Percentiles rank a stretch among this genome's conserved stretches.
phyloP scores from a whole-genome alignment of 306 rosid genomes.

The Cucurbita moschata region DNA sequence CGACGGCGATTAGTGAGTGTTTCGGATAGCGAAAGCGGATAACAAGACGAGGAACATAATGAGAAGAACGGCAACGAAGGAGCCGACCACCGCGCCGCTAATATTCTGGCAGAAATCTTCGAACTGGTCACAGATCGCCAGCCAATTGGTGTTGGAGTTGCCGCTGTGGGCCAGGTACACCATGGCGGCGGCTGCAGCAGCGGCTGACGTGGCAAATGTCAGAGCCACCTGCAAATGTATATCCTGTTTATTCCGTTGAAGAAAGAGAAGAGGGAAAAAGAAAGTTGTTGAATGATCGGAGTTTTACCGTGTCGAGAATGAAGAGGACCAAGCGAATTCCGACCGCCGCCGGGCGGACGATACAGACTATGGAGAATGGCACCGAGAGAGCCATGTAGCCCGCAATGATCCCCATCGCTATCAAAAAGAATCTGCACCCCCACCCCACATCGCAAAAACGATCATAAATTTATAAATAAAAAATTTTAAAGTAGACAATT shows the following conservation, averaged over 20 bases:
- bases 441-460: too few species aligned
- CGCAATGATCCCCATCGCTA: slow-evolving; percentile 60
- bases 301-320: slow-evolving; percentile 53
- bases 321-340: slow-evolving; percentile 55
- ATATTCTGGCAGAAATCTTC: slow-evolving; percentile 46
- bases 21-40: slow-evolving; percentile 52
- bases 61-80: slow-evolving; percentile 31
- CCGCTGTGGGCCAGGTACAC: slow-evolving; percentile 86
- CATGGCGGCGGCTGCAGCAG: slow-evolving; percentile 57
- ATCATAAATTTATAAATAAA: too few species aligned
- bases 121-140: slow-evolving; percentile 73
- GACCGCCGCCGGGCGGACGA: slow-evolving; percentile 55
- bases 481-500: too few species aligned
- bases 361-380: slow-evolving; percentile 56
- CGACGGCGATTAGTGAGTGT: not conserved
- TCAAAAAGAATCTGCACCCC: slow-evolving; percentile 51
- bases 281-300: not conserved
- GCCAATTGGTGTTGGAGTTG: slow-evolving; percentile 57
- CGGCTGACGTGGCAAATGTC: slow-evolving; percentile 46
- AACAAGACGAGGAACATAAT: slow-evolving; percentile 35
- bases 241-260: not conserved
- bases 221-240: slow-evolving; percentile 45
- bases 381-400: slow-evolving; percentile 78
- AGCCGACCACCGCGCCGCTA: slow-evolving; percentile 62
- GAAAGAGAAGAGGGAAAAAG: not conserved